These are phyloP conservation scores for Ophiostoma ips DNA, from an alignment of 2,329 filamentous ascomycete species.

Conservation along the genomic window DNA sequence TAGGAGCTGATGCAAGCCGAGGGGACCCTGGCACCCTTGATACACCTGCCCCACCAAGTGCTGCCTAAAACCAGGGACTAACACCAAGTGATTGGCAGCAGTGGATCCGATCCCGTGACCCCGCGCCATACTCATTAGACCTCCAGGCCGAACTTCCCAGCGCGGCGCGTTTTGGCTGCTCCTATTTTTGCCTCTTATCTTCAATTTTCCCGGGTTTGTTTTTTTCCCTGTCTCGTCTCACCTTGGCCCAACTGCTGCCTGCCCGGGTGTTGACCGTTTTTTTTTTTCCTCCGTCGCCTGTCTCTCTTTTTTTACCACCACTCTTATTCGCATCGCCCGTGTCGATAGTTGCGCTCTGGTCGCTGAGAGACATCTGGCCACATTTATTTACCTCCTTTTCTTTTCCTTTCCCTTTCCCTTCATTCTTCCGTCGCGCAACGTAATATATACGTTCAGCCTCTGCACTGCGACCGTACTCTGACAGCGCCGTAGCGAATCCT, in stretches of 20 bases:
- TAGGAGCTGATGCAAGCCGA: no score
- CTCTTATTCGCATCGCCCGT: no score
- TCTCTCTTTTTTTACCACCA: not conserved
- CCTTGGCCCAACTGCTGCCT: no score
- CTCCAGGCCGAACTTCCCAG: not conserved
- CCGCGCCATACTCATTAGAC: conserved; percentile 8
- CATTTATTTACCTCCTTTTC: not conserved
- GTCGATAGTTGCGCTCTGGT: no score
- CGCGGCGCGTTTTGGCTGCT: conserved; percentile 9
- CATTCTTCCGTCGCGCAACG: no score
- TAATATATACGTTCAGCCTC: no score
- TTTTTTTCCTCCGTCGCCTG: no score
- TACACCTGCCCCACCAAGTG: not conserved
- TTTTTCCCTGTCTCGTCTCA: no score
- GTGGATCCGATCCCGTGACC: conserved; percentile 9
- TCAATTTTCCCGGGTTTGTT: not conserved
- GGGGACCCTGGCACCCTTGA: no score
- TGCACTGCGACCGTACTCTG: no score
- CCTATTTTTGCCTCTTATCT: not conserved
- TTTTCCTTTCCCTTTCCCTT: not conserved
- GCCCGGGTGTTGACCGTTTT: no score
- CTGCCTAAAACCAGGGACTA: not conserved
- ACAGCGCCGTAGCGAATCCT: no score
- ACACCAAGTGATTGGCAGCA: not conserved
- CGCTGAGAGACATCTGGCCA: not conserved